phyloP scores from a whole-genome alignment of 2,329 filamentous ascomycete species.

The Ceratocystis smalleyi region DNA sequence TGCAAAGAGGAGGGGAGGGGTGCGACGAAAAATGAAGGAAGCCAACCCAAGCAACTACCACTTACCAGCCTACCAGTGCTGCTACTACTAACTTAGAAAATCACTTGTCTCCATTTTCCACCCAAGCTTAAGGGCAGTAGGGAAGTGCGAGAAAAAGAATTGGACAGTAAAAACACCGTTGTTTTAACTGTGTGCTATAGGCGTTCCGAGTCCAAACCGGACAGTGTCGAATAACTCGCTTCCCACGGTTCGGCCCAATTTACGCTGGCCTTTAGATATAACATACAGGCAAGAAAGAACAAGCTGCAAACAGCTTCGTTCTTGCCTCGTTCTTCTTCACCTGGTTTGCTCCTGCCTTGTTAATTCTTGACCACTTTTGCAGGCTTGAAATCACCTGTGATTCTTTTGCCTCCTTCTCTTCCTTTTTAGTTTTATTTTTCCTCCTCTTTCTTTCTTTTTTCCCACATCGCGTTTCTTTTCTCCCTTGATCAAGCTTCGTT shows the following conservation, averaged over 20 bases:
- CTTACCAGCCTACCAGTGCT: not conserved
- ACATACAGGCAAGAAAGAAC: not conserved
- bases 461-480: not conserved
- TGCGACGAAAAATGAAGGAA: not conserved
- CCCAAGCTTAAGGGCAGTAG: not conserved
- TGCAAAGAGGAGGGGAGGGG: not conserved
- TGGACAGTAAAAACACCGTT: not conserved
- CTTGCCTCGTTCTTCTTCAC: not conserved
- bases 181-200: not conserved
- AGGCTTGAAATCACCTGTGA: not conserved
- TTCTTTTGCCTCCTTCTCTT: not conserved
- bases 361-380: not conserved
- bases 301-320: not conserved
- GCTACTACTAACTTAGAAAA: not conserved
- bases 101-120: not conserved
- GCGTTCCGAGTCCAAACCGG: not conserved
- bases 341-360: not conserved
- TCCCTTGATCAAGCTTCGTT: not conserved
- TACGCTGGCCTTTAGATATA: not conserved
- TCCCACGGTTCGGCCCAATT: not conserved
- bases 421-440: not conserved
- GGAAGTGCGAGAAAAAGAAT: not conserved
- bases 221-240: not conserved
- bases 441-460: not conserved
- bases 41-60: not conserved